Evolutionary conservation across 805 yeast genomes (phyloP), one percentile per base, ranked within the genome.

Genomic region (Yarrowia keelungensis): DNA sequence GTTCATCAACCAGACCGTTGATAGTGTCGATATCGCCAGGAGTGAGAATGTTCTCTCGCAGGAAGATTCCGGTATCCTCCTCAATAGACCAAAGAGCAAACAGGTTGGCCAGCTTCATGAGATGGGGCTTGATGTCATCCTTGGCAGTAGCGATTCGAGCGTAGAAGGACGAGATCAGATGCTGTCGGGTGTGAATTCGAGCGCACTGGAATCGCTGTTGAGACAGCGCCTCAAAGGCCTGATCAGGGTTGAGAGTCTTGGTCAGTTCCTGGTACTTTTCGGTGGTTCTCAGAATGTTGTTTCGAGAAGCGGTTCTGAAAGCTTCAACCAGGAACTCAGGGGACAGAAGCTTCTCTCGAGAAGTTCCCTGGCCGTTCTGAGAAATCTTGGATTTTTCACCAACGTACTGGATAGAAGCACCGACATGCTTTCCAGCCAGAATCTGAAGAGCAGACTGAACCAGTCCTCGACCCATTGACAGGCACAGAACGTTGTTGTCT

Each of bases 401-500:
- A 64, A 83, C 76, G 72, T 85, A 86, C 5, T 75, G 74, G 66
- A 85, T 80, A 36, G 83, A 81, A 8, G 84, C 84, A 10, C 80
- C 81, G 15, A 83, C 82, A 47, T 72, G 73, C 73, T 82, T 81
- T 69, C 84, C 85, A 64, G 79, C 77, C 58, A 79, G 78, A 41
- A 80, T 71, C 5, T 74, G 74, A 64, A 80, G 76, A 36, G 82
- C 82, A 69, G 81, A 79, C 77, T 85, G 89, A 71, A 88, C 81
- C 38, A 88, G 81, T 19, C 94, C 86, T 77, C 94, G 88, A 69
- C 97, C 98, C 70, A 91, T 86, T 62, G 91, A 88, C 79, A 91
- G 86, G 2, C 92, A 89, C 72, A 92, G 82, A 51, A 92, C 89
- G 75, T 87, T 92, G 81, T 92, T 92, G 79, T 92, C 97, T 79